Evolutionary conservation across 331 rosid genomes (phyloP), one percentile per base, ranked within the genome.

Genomic region (Pyrus hybrid): DNA sequence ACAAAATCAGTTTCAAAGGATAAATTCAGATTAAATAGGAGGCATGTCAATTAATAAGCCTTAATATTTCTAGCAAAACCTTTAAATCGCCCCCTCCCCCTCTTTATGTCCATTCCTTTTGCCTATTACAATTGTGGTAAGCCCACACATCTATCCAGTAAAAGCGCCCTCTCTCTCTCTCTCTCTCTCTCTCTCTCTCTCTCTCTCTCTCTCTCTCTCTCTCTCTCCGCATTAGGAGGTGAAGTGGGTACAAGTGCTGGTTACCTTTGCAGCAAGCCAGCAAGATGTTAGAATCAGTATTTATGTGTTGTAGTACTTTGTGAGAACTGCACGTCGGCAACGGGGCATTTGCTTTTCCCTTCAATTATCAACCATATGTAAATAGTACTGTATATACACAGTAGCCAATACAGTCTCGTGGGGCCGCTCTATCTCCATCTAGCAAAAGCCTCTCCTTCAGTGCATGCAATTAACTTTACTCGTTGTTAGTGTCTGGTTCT

Each of bases 91-190:
- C 45, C 45, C 45, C 45, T 37, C 45, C 45, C 45, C 43, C 43
- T 35, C 43, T 77, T 76, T 32, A 70, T 28, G 22, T 76, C 28
- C 32, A 16, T 65, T 53, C 49, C n/a, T 3, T 13, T 66, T 57
- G 41, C 28, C 21, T 26, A 56, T 32, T 8, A 43, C 17, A 54
- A 41, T 29, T 70, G 68, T 74, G 71, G 60, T 28, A 63, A 70
- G 49, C 53, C 60, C 47, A 49, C 57, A 54, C 54, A 63, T 68
- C 57, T 60, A 82, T 53, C 72, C 76, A 37, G 74, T 57, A 53
- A n/a, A 60, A 21, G 45, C 45, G 1, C 45, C 0, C 41, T 26
- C 28, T n/a, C n/a, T n/a, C n/a, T n/a, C n/a, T n/a, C n/a, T n/a
- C n/a, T n/a, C n/a, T n/a, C n/a, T n/a, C n/a, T 33, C 41, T 33